Percentiles rank a stretch among this genome's conserved stretches.
Conservation (phyloP, 805 yeast genomes). For the Candida boleticola region DNA sequence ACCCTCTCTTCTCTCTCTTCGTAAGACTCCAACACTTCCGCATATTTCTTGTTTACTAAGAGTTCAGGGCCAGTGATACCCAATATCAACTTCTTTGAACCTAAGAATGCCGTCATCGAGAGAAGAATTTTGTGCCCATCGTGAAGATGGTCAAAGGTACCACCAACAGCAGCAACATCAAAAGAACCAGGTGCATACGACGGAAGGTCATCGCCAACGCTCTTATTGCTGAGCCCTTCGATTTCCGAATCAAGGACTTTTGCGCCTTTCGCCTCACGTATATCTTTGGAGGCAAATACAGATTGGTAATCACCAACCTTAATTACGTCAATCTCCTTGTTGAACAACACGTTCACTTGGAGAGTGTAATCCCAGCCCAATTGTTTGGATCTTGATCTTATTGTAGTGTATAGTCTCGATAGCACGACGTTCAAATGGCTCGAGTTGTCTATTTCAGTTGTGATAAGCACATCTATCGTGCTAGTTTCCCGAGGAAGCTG, state of each 20-base stretch:
- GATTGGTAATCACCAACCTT: not conserved
- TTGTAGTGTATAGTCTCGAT: slow-evolving; percentile 25
- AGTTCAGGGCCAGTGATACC: slow-evolving; percentile 83
- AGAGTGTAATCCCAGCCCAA: slow-evolving; percentile 23
- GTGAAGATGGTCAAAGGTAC: slow-evolving; percentile 95
- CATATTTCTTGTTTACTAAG: slow-evolving; percentile 70
- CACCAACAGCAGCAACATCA: slow-evolving; percentile 70
- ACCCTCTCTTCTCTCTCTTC: slow-evolving; percentile 50
- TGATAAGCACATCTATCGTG: slow-evolving; percentile 25
- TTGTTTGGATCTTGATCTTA: slow-evolving; percentile 18
- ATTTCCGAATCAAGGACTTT: not conserved
- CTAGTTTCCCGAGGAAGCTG: not conserved
- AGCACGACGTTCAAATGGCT: slow-evolving; percentile 26
- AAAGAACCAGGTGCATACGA: not conserved
- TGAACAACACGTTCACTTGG: slow-evolving; percentile 29
- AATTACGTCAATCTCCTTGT: slow-evolving; percentile 6
- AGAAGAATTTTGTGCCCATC: slow-evolving; percentile 90
- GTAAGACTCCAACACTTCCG: slow-evolving; percentile 61
- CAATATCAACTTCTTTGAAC: slow-evolving; percentile 56
- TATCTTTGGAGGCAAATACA: not conserved
- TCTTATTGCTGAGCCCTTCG: slow-evolving; percentile 8
- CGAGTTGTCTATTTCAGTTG: slow-evolving; percentile 16
- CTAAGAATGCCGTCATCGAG: slow-evolving; percentile 65
- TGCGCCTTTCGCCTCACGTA: not conserved
- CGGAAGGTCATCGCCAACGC: too few species aligned